These are phyloP conservation scores for Coemansia biformis DNA, from an alignment of 192 early-diverging fungal species.

Conservation along the genomic window DNA sequence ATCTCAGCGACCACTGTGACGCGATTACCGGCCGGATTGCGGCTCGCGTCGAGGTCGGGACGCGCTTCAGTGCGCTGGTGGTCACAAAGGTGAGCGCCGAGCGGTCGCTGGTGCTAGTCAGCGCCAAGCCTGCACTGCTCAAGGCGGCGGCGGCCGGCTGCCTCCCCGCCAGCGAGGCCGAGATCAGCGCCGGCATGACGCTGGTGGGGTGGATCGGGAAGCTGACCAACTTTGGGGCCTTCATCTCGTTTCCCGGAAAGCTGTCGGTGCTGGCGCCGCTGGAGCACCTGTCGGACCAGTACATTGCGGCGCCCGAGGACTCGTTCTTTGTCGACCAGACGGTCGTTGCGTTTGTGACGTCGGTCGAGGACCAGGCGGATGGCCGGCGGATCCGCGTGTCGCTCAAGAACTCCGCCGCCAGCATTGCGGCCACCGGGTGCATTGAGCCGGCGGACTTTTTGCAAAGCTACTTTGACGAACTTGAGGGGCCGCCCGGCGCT, in stretches of 20 bases:
- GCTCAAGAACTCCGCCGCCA: conserved; percentile 61
- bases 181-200: conserved; percentile 54
- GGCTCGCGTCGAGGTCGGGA: conserved; percentile 17
- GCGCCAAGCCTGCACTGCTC: conserved; percentile 60
- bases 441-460: conserved; percentile 52
- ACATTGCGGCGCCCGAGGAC: conserved; percentile 54
- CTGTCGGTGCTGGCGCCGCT: conserved; percentile 55
- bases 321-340: conserved; percentile 61
- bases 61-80: conserved; percentile 56
- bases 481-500: conserved; percentile 38
- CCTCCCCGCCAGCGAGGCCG: conserved; percentile 30
- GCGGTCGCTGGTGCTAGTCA: conserved; percentile 51
- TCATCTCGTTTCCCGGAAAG: conserved; percentile 60
- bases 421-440: conserved; percentile 37
- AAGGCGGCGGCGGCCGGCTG: conserved; percentile 53
- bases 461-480: conserved; percentile 48
- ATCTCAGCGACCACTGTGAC: conserved; percentile 63
- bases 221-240: conserved; percentile 58
- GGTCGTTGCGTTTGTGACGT: conserved; percentile 58
- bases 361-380: conserved; percentile 48
- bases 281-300: conserved; percentile 59
- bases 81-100: conserved; percentile 51
- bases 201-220: conserved; percentile 62
- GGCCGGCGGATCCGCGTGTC: conserved; percentile 53
- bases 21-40: conserved; percentile 21